Base-by-base conservation (phyloP, 2,329 filamentous ascomycete genomes). In the Exutisphaerella laricina region DNA sequence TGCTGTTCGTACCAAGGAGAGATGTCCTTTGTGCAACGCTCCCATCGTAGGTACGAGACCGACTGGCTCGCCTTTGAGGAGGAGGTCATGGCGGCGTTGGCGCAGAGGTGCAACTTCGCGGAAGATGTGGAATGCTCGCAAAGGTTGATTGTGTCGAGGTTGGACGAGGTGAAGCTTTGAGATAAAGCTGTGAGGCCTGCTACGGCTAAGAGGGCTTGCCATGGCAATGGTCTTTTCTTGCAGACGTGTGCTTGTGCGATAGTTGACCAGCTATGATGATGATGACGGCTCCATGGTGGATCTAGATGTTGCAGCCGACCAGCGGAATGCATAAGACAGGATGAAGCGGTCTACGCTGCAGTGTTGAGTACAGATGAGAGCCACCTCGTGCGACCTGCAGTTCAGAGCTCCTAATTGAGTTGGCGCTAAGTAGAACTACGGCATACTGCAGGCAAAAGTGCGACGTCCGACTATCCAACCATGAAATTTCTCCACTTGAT, bases 1-100 rank as follows among this genome's bases (percentile, higher is more conserved):
- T 3, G 92, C 92, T 55, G 82, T 78, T 46, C 87, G 84, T 58
- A 95, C 84, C 16, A 98, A 77, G 3, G 85, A 85, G 39, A 95
- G 68, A 67, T 98, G 92, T 29, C 92, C 92, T 42, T 81, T 78
- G 66, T 98, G 92, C n/a, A 98, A 76, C 37, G 92, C 92, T 50
- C 92, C 92, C 92, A 98, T 97, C 22, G 92, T 98, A 1, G 92
- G 92, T 25, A 98, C 88, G 20, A 98, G 79, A 46, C 85, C 88
- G 45, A 98, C 81, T 32, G 81, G 82, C 44, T 83, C 79, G 56
- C 83, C 77, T 58, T 80, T 74, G 46, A 80, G 67, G 25, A 80
- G 68, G 47, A 88, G 79, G 29, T 80, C 75, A 16, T 71, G 74
- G 25, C 88, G 80, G 72, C 83, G 84, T 56, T 74, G 66, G 28